phyloP scores from a whole-genome alignment of 192 early-diverging fungal genomes.

The Bifiguratus adelaidae region DNA sequence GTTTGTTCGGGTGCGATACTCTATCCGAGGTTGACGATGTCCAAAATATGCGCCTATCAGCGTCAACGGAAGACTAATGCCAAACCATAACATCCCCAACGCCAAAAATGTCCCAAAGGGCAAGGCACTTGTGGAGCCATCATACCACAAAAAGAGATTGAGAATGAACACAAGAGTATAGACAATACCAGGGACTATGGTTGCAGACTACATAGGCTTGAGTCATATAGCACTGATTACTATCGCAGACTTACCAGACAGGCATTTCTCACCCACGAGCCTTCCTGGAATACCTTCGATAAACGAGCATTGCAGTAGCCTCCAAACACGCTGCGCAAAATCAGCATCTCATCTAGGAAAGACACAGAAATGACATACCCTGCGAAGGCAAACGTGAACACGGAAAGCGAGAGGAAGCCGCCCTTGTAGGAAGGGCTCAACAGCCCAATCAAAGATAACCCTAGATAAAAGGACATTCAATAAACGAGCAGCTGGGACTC shows the following conservation, averaged over 20 bases:
- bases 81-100: slow-evolving; percentile 70
- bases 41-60: slow-evolving; percentile 85
- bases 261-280: slow-evolving; percentile 59
- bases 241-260: too few species aligned
- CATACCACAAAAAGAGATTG: slow-evolving; percentile 82
- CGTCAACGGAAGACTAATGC: slow-evolving; percentile 68
- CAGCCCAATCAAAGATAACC: slow-evolving; percentile 43
- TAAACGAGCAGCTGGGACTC: too few species aligned
- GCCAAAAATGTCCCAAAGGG: slow-evolving; percentile 82
- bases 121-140: slow-evolving; percentile 81
- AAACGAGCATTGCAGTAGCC: slow-evolving; percentile 63
- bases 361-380: too few species aligned
- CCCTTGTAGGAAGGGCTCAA: slow-evolving; percentile 57
- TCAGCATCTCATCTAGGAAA: background rate
- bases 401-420: slow-evolving; percentile 42
- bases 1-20: slow-evolving; percentile 82
- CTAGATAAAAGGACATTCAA: slow-evolving; percentile 8
- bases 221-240: too few species aligned
- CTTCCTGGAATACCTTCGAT: slow-evolving; percentile 59
- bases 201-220: slow-evolving; percentile 44
- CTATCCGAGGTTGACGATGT: slow-evolving; percentile 13
- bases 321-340: slow-evolving; percentile 24
- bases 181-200: slow-evolving; percentile 44
- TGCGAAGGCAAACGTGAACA: slow-evolving; percentile 42
- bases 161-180: slow-evolving; percentile 54